These are phyloP conservation scores for Claviceps maximensis DNA, from an alignment of 2,329 filamentous ascomycete species.

Conservation along the genomic window DNA sequence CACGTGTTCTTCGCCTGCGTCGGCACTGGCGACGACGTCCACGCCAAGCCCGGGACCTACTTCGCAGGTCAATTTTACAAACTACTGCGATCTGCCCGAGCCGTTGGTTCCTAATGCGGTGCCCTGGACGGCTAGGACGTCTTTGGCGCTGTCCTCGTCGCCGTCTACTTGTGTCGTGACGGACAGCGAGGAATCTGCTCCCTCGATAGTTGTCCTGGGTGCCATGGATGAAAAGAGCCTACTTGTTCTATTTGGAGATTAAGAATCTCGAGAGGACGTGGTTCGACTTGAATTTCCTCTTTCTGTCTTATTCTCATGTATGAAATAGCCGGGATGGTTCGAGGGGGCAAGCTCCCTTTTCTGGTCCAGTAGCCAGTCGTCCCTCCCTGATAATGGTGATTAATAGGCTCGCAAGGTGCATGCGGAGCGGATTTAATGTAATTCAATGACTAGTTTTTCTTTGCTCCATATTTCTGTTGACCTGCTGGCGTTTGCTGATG, in stretches of 20 bases:
- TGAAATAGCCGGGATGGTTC: neutral
- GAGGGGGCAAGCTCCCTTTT: too few relatives aligned
- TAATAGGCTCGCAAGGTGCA: too few relatives aligned
- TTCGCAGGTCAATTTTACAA: neutral
- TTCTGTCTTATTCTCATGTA: neutral
- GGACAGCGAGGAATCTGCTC: neutral
- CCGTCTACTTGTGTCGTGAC: neutral
- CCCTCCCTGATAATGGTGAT: too few relatives aligned
- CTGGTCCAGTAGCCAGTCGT: too few relatives aligned
- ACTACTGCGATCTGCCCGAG: neutral
- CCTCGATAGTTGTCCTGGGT: neutral
- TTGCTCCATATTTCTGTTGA: too few relatives aligned
- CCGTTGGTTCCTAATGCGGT: neutral
- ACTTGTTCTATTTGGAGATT: neutral
- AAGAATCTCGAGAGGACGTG: neutral
- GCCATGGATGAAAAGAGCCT: neutral
- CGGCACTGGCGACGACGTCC: too few relatives aligned
- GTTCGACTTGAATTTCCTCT: neutral
- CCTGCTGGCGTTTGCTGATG: too few relatives aligned
- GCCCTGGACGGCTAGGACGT: neutral
- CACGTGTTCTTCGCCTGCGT: too few relatives aligned
- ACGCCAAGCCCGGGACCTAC: neutral
- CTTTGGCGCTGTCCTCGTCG: neutral
- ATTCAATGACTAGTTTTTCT: too few relatives aligned
- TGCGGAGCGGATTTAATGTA: too few relatives aligned